A percentile compares a stretch with the other conserved stretches of the same genome.
Evolutionary conservation across 2,329 filamentous ascomycete genomes (phyloP).

Genomic region (Neofusicoccum kwambonambiense): DNA sequence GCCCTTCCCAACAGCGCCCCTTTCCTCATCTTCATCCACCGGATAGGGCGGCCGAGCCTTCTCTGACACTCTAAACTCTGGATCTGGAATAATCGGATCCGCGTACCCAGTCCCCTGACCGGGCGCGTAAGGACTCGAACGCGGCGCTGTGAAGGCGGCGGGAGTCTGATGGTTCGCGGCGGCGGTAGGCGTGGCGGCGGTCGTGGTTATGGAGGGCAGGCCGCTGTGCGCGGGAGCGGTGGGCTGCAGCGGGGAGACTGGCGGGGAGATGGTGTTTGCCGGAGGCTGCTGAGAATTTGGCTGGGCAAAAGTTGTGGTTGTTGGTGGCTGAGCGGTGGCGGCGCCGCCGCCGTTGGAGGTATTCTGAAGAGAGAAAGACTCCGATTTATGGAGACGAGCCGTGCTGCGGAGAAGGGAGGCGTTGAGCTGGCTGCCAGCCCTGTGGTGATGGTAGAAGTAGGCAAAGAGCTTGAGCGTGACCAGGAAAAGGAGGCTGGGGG

Average conservation of each 20-base stretch:
- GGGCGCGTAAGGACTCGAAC: background rate
- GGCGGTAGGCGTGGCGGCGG: background rate
- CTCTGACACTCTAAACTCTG: background rate
- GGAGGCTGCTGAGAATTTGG: background rate
- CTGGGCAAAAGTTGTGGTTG: background rate
- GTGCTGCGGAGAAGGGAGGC: background rate
- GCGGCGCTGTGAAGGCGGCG: background rate
- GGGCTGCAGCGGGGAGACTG: background rate
- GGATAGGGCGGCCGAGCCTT: background rate
- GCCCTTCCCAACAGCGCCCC: background rate
- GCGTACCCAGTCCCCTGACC: background rate
- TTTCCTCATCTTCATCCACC: constrained; percentile 5
- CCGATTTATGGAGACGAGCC: background rate
- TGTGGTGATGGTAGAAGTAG: constrained; percentile 26
- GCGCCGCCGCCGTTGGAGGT: background rate
- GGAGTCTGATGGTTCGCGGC: background rate
- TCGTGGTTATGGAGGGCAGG: background rate
- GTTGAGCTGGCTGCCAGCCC: constrained; percentile 2
- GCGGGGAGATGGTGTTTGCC: background rate
- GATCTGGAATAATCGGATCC: constrained; percentile 1
- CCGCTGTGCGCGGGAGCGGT: background rate
- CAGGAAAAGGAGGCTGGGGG: constrained; percentile 25
- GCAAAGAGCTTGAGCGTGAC: constrained; percentile 23
- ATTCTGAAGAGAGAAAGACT: background rate
- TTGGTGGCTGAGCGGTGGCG: background rate